phyloP scores from a whole-genome alignment of 2,329 filamentous ascomycete species.

The Balansia obtecta region DNA sequence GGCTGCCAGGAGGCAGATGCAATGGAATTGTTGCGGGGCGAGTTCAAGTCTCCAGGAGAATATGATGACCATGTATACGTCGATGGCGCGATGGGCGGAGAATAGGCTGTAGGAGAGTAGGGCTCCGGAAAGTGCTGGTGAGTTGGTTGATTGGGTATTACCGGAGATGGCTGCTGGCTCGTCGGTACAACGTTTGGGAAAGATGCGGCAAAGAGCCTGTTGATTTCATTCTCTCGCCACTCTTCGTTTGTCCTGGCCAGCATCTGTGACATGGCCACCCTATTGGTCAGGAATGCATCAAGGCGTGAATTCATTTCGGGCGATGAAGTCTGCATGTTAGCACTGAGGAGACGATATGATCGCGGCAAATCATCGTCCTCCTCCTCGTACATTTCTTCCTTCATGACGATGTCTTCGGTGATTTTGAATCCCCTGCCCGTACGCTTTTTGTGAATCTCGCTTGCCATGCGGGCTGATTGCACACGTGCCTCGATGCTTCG shows the following conservation, averaged over 20 bases:
- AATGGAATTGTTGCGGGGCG: neutral
- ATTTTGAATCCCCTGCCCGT: constrained; percentile 75
- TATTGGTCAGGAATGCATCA: constrained; percentile 32
- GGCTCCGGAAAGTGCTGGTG: constrained; percentile 3
- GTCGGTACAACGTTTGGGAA: constrained; percentile 27
- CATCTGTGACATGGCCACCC: constrained; percentile 30
- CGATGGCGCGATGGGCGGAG: neutral
- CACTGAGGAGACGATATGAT: constrained; percentile 50
- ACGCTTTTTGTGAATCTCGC: constrained; percentile 79
- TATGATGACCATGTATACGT: neutral
- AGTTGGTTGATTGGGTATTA: constrained; percentile 1
- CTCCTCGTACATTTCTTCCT: constrained; percentile 94
- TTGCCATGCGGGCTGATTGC: constrained; percentile 76
- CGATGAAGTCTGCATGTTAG: constrained; percentile 48
- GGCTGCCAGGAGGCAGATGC: neutral
- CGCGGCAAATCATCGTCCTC: constrained; percentile 71
- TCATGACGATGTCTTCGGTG: constrained; percentile 73
- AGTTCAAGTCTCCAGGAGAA: neutral
- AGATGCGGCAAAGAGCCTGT: constrained; percentile 31
- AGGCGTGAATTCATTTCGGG: constrained; percentile 49
- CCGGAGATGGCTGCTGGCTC: constrained; percentile 11
- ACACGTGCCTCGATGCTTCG: constrained; percentile 78
- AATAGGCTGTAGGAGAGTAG: neutral
- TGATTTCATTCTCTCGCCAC: constrained; percentile 33
- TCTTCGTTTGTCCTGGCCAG: constrained; percentile 23